Conservation (phyloP, 78 protist species). For the Blattamonas nauphoetae region DNA sequence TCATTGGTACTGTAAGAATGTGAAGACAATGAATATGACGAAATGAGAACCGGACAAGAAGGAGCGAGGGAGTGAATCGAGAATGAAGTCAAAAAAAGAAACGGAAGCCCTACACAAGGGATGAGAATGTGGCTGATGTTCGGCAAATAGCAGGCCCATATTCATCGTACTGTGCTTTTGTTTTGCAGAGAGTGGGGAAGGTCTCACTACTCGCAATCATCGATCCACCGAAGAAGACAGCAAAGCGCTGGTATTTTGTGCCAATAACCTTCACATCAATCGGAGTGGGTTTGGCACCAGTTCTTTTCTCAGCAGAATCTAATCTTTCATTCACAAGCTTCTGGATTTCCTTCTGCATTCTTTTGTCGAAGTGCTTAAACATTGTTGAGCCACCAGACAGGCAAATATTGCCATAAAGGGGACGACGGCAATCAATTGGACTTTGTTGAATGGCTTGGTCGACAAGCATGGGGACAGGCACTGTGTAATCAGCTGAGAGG, state of each 20-base stretch:
- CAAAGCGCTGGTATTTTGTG: constrained; percentile 69
- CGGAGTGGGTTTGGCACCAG: constrained; percentile 50
- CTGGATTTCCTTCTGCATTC: constrained; percentile 82
- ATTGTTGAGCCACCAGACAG: constrained; percentile 98
- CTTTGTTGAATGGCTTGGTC: constrained; percentile 62
- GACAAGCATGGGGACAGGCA: constrained; percentile 77
- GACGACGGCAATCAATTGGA: constrained; percentile 88
- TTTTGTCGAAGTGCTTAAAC: constrained; percentile 88
- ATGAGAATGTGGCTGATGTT: constrained; percentile 60
- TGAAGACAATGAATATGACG: too few relatives aligned
- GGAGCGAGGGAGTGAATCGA: too few relatives aligned
- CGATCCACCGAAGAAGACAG: constrained; percentile 53
- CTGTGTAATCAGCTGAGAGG: constrained; percentile 65
- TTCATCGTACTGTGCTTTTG: constrained; percentile 88
- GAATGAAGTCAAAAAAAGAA: too few relatives aligned
- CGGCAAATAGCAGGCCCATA: constrained; percentile 81
- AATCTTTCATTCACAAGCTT: neutral
- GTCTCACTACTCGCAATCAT: constrained; percentile 70
- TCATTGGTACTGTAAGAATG: too few relatives aligned
- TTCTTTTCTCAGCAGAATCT: constrained; percentile 44
- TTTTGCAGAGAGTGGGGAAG: constrained; percentile 68
- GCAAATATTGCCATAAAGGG: constrained; percentile 86
- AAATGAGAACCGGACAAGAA: too few relatives aligned
- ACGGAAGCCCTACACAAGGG: neutral
- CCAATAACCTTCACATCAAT: constrained; percentile 86